Percentiles rank a stretch among this genome's conserved stretches.
These are phyloP conservation scores for Oenanthe javanica DNA, from an alignment of 140 eudicot genomes.

Conservation along the genomic window DNA sequence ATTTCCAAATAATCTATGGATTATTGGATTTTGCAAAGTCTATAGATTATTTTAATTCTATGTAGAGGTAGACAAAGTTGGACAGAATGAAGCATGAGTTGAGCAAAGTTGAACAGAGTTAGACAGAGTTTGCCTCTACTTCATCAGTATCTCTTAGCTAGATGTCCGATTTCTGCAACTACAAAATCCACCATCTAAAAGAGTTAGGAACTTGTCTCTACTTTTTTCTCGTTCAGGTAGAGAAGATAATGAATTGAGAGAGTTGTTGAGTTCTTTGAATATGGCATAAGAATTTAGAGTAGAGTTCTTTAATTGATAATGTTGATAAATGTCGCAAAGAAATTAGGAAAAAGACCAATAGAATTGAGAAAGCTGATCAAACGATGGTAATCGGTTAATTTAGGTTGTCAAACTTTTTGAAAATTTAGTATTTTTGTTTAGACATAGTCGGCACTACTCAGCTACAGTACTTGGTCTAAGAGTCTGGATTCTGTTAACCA, in stretches of 20 bases:
- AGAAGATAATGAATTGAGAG: neutral
- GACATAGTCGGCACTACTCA: neutral
- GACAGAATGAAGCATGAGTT: neutral
- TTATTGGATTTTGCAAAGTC: neutral
- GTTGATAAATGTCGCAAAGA: neutral
- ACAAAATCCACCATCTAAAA: neutral
- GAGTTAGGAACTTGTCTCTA: neutral
- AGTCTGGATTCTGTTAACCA: neutral
- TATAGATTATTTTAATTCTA: neutral
- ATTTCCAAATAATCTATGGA: neutral
- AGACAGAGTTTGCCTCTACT: neutral
- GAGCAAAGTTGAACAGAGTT: neutral
- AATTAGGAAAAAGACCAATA: neutral
- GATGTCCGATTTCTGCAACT: neutral
- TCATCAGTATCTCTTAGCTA: neutral
- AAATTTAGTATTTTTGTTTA: neutral
- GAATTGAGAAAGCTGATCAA: neutral
- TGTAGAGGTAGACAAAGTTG: neutral
- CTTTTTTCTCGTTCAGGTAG: neutral
- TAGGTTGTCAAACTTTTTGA: neutral
- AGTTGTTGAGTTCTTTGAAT: neutral
- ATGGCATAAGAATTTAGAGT: neutral
- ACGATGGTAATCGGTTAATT: neutral
- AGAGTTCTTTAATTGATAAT: neutral
- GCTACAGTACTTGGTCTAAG: neutral